Percentiles rank a stretch among this genome's conserved stretches.
Conservation (phyloP, 2,329 filamentous ascomycete species). For the Aspergillus sp. region DNA sequence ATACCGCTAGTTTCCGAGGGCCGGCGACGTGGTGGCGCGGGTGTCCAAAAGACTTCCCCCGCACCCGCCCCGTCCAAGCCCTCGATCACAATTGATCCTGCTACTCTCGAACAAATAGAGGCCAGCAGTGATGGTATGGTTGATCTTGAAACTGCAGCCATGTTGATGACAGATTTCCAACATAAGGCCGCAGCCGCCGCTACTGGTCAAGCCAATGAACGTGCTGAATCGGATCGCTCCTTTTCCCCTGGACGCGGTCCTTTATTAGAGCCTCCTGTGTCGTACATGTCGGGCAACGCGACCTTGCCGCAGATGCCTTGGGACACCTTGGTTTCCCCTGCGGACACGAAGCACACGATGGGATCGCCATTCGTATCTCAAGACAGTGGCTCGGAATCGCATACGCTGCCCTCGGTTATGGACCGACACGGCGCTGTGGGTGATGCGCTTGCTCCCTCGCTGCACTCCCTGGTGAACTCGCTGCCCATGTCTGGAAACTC, state of each 20-base stretch:
- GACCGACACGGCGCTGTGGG: conserved; percentile 62
- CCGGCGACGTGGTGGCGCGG: conserved; percentile 63
- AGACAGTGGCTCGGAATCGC: conserved; percentile 58
- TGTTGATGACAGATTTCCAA: conserved; percentile 97
- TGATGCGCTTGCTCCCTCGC: conserved; percentile 64
- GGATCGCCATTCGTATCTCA: conserved; percentile 67
- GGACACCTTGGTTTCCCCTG: conserved; percentile 79
- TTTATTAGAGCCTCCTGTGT: conserved; percentile 74
- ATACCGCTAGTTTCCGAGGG: conserved; percentile 91
- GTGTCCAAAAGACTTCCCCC: conserved; percentile 41
- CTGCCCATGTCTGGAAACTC: conserved; percentile 68
- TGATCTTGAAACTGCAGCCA: conserved; percentile 94
- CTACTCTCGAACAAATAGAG: conserved; percentile 89
- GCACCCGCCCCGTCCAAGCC: conserved; percentile 67
- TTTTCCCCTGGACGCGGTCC: conserved; percentile 72
- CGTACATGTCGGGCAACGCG: conserved; percentile 76
- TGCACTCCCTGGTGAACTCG: conserved; percentile 73
- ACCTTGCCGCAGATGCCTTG: conserved; percentile 85
- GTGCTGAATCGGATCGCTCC: conserved; percentile 56
- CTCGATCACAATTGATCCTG: conserved; percentile 77
- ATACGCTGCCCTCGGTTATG: conserved; percentile 69
- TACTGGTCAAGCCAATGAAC: conserved; percentile 53
- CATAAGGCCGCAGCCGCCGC: conserved; percentile 81
- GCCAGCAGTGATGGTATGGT: conserved; percentile 87
- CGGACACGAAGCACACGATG: conserved; percentile 74